Percentiles rank a stretch among this genome's conserved stretches.
These are phyloP conservation scores for Aspergillus pseudoviridinutans DNA, from an alignment of 2,329 filamentous ascomycete species.

Conservation along the genomic window DNA sequence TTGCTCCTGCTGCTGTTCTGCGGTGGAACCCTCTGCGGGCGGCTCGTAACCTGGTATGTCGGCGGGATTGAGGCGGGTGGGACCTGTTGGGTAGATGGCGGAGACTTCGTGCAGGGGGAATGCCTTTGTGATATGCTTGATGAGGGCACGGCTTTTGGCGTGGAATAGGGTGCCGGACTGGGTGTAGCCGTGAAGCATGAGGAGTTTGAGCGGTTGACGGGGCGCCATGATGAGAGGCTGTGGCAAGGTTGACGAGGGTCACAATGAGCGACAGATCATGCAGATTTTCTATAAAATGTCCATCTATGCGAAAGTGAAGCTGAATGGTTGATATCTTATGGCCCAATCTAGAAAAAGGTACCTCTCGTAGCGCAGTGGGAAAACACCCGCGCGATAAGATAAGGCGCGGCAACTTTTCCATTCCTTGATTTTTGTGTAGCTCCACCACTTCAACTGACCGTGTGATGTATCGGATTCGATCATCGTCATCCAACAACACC, in stretches of 20 bases:
- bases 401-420: not conserved
- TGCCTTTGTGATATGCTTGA: slow-evolving; percentile 73
- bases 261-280: not conserved
- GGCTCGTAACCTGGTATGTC: slow-evolving; percentile 68
- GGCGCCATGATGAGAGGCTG: not conserved
- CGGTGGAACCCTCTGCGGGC: slow-evolving; percentile 28
- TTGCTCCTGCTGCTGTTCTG: slow-evolving; percentile 24
- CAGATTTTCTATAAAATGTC: not conserved
- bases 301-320: not conserved
- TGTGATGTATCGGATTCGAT: not conserved
- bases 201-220: slow-evolving; percentile 53
- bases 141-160: slow-evolving; percentile 80
- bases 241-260: not conserved
- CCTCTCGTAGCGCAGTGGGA: not conserved
- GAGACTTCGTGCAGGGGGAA: slow-evolving; percentile 60
- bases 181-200: slow-evolving; percentile 85
- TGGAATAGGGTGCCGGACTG: slow-evolving; percentile 84
- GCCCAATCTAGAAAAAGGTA: not conserved
- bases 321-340: not conserved
- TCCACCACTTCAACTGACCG: not conserved
- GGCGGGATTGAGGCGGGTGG: slow-evolving; percentile 57
- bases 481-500: not conserved
- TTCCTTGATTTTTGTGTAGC: no score
- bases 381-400: not conserved
- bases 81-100: slow-evolving; percentile 67